Percentiles rank a stretch among this genome's conserved stretches.
These are phyloP conservation scores for Cadophora sp. DNA, from an alignment of 2,329 filamentous ascomycete species.

Conservation along the genomic window DNA sequence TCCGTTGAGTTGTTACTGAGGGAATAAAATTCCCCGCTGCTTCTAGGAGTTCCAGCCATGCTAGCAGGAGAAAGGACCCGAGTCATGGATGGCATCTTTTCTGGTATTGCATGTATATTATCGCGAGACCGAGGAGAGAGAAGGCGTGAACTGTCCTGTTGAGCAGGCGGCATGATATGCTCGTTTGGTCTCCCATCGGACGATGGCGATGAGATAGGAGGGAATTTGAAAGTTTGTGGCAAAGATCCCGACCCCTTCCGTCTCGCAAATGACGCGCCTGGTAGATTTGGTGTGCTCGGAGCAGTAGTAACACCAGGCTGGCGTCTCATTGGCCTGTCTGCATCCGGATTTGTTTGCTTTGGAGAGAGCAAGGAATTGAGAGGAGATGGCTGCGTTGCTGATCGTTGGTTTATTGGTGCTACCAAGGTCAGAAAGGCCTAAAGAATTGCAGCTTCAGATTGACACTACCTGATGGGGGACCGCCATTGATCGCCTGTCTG, in stretches of 20 bases:
- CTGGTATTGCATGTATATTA: slow-evolving; percentile 58
- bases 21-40: slow-evolving; percentile 94
- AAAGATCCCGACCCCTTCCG: slow-evolving; percentile 36
- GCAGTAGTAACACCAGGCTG: slow-evolving; percentile 44
- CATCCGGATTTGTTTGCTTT: slow-evolving; percentile 34
- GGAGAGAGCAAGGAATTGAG: slow-evolving; percentile 45
- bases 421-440: slow-evolving; percentile 23
- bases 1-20: slow-evolving; percentile 95
- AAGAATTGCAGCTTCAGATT: background rate
- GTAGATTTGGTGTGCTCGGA: slow-evolving; percentile 50
- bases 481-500: slow-evolving; percentile 50
- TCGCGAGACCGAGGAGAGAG: slow-evolving; percentile 42
- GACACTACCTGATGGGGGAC: slow-evolving; percentile 49
- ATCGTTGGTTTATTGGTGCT: slow-evolving; percentile 44
- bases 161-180: slow-evolving; percentile 19
- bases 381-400: slow-evolving; percentile 46
- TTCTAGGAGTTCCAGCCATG: slow-evolving; percentile 79
- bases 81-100: slow-evolving; percentile 63
- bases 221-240: slow-evolving; percentile 63
- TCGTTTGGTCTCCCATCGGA: slow-evolving; percentile 28
- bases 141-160: slow-evolving; percentile 31
- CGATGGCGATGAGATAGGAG: slow-evolving; percentile 50
- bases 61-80: slow-evolving; percentile 81
- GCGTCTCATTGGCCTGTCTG: slow-evolving; percentile 34
- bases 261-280: slow-evolving; percentile 47